These are phyloP conservation scores for Geum urbanum DNA, from an alignment of 306 rosid genomes.

Conservation along the genomic window DNA sequence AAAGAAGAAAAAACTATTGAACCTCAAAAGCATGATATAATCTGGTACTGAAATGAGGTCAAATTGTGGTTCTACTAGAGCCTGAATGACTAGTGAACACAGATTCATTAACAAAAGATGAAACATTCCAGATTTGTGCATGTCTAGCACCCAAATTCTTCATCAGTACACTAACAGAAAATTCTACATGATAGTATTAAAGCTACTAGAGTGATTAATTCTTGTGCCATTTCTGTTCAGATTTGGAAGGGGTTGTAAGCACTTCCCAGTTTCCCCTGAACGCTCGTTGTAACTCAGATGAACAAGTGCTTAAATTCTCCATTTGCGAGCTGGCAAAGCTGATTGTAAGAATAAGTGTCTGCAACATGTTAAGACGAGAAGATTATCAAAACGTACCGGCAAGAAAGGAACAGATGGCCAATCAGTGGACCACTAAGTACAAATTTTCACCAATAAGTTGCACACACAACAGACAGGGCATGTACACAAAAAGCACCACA, in stretches of 20 bases:
- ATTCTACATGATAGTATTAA: not conserved
- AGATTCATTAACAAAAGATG: not conserved
- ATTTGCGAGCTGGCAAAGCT: conserved; percentile 80
- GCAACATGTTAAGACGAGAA: conserved; percentile 21
- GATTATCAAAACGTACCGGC: conserved; percentile 10
- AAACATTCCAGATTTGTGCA: not conserved
- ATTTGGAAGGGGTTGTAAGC: not conserved
- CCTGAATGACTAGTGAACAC: not conserved
- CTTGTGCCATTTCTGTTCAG: not conserved
- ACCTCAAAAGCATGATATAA: not conserved
- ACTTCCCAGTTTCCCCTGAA: not conserved
- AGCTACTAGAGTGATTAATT: not conserved
- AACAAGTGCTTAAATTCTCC: conserved; percentile 79
- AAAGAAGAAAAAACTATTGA: not conserved
- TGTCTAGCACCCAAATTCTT: not conserved
- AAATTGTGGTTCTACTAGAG: not conserved
- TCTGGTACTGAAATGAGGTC: too few species aligned
- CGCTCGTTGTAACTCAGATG: conserved; percentile 36
- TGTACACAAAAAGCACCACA: not conserved
- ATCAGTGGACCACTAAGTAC: not conserved
- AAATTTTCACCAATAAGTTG: not conserved
- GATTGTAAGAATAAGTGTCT: conserved; percentile 66
- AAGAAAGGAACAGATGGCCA: not conserved
- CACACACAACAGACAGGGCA: not conserved
- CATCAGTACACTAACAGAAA: not conserved